A percentile compares a stretch with the other conserved stretches of the same genome.
Evolutionary conservation across 2,329 filamentous ascomycete species (phyloP).

Genomic region (Aspergillus caelatus): DNA sequence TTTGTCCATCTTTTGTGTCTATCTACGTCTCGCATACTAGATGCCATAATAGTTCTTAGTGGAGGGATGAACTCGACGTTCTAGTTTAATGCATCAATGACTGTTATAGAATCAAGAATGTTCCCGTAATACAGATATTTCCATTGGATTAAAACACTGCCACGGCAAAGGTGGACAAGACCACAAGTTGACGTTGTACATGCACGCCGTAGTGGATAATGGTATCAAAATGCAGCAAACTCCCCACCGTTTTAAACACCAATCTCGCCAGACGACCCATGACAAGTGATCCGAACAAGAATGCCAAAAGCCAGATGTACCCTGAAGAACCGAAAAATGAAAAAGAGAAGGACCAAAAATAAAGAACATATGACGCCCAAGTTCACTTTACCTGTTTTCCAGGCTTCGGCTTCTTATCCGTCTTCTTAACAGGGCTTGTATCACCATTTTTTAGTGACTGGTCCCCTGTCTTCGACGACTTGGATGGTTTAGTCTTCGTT

Average conservation of each 20-base stretch:
- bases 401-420: conserved; percentile 27
- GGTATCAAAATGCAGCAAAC: conserved; percentile 17
- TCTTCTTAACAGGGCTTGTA: conserved; percentile 29
- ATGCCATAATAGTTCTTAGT: conserved; percentile 33
- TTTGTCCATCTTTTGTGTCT: conserved; percentile 17
- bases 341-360: not conserved
- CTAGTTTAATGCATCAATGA: conserved; percentile 3
- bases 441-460: conserved; percentile 23
- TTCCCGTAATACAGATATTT: not conserved
- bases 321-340: not conserved
- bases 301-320: not conserved
- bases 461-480: conserved; percentile 8
- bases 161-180: not conserved
- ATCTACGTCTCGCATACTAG: conserved; percentile 18
- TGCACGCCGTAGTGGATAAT: conserved; percentile 5
- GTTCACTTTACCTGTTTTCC: conserved; percentile 25
- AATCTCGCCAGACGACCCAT: conserved; percentile 4
- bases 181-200: conserved; percentile 12
- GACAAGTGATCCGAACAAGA: not conserved
- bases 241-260: conserved; percentile 15
- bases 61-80: conserved; percentile 1
- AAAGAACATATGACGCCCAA: not conserved
- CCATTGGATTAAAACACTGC: not conserved
- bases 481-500: conserved; percentile 11
- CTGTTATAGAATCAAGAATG: not conserved